phyloP scores from a whole-genome alignment of 2,329 filamentous ascomycete genomes.

The Diaporthe helianthi region DNA sequence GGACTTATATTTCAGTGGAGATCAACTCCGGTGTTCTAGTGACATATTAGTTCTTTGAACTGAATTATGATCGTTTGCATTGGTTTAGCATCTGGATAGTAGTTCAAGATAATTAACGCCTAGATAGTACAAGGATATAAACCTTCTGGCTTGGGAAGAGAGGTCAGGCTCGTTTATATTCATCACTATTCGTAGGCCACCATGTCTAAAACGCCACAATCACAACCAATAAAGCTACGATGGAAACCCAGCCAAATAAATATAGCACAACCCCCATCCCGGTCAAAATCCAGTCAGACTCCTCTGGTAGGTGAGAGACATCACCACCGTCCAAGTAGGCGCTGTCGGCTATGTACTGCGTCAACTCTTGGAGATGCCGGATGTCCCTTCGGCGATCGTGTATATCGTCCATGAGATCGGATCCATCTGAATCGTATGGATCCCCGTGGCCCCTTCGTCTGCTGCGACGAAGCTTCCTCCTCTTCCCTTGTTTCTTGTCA shows the following conservation, averaged over 20 bases:
- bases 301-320: not conserved
- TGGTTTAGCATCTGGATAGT: too few relatives aligned
- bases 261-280: slow-evolving; percentile 3
- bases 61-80: too few relatives aligned
- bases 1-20: too few relatives aligned
- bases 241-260: slow-evolving; percentile 6
- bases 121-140: too few relatives aligned
- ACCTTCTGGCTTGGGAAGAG: too few relatives aligned
- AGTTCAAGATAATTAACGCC: too few relatives aligned
- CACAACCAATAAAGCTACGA: not conserved
- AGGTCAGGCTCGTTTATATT: not conserved
- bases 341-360: not conserved
- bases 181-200: not conserved
- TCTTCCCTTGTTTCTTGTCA: too few relatives aligned
- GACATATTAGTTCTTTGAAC: too few relatives aligned
- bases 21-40: too few relatives aligned
- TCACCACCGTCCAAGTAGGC: not conserved
- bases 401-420: not conserved
- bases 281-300: not conserved
- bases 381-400: not conserved
- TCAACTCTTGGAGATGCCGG: not conserved
- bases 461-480: too few relatives aligned
- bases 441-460: not conserved
- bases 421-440: not conserved
- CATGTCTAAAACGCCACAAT: not conserved